Evolutionary conservation across 768 basidiomycete genomes (phyloP).

Genomic region (Phaffia australis): DNA sequence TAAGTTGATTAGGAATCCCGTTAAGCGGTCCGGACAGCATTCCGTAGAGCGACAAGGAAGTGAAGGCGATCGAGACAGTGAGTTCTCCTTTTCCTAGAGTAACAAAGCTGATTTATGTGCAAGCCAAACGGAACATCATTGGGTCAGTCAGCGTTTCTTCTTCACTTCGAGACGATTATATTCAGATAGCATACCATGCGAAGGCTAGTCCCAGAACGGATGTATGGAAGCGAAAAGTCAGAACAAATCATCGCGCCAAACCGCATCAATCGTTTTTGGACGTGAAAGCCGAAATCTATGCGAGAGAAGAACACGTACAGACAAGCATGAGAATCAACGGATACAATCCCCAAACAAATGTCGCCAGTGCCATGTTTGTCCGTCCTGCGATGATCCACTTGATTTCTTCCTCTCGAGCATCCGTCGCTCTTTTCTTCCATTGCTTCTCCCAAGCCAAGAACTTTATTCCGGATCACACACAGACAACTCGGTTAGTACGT

Average conservation of each 20-base stretch:
- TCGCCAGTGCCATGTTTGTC: slow-evolving; percentile 3
- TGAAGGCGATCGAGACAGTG: slow-evolving; percentile 24
- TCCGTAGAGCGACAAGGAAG: slow-evolving; percentile 12
- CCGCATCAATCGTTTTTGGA: neutral
- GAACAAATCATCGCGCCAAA: neutral
- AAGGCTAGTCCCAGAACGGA: neutral
- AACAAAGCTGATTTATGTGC: neutral
- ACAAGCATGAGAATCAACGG: neutral
- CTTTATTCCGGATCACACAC: neutral
- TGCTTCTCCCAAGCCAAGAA: slow-evolving; percentile 21
- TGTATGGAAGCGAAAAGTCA: neutral
- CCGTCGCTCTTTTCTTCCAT: neutral
- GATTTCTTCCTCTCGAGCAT: slow-evolving; percentile 12
- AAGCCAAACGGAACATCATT: too few relatives aligned
- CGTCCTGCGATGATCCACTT: slow-evolving; percentile 11
- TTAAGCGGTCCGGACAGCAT: slow-evolving; percentile 18
- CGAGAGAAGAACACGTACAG: neutral
- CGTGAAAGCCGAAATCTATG: neutral
- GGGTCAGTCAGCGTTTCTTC: too few relatives aligned
- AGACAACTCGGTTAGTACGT: neutral
- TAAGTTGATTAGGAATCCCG: slow-evolving; percentile 10
- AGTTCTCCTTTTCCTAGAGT: slow-evolving; percentile 18
- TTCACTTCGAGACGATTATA: too few relatives aligned
- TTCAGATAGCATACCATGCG: too few relatives aligned
- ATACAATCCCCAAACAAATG: slow-evolving; percentile 6